A percentile compares a stretch with the other conserved stretches of the same genome.
phyloP scores from a whole-genome alignment of 2,329 filamentous ascomycete genomes.

The Podosphaera leucotricha region DNA sequence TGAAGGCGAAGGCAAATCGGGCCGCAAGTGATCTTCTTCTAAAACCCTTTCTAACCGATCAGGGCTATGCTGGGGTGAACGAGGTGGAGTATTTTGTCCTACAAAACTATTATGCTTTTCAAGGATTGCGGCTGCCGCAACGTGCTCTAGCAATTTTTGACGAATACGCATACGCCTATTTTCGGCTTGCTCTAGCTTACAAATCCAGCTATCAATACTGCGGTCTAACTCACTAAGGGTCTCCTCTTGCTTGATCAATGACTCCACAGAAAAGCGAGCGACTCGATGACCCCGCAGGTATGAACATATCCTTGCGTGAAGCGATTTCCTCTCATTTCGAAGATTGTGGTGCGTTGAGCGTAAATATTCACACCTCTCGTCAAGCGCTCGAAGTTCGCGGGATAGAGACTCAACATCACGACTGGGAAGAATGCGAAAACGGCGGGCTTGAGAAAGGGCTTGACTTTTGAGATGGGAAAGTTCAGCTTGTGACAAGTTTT shows the following conservation, averaged over 20 bases:
- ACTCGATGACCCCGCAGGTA: conserved; percentile 49
- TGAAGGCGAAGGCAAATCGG: neutral
- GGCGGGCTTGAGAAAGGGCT: conserved; percentile 34
- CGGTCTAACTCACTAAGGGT: conserved; percentile 52
- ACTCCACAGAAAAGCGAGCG: conserved; percentile 49
- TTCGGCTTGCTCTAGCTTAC: conserved; percentile 59
- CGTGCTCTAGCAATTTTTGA: conserved; percentile 61
- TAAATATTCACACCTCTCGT: conserved; percentile 57
- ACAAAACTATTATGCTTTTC: conserved; percentile 4
- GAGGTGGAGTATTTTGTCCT: conserved; percentile 9
- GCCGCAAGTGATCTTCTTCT: conserved; percentile 2
- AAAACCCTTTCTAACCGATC: conserved; percentile 8
- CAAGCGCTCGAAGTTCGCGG: conserved; percentile 49
- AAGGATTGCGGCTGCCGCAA: conserved; percentile 42
- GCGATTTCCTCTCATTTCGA: conserved; percentile 49
- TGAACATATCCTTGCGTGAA: conserved; percentile 54
- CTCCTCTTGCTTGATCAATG: conserved; percentile 59
- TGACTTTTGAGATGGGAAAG: conserved; percentile 30
- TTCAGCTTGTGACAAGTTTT: conserved; percentile 25
- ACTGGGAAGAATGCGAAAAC: conserved; percentile 39
- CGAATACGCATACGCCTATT: conserved; percentile 51
- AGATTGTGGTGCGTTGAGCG: conserved; percentile 54
- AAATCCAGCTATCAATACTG: conserved; percentile 61
- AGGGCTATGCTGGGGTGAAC: conserved; percentile 22
- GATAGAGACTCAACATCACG: conserved; percentile 43